Evolutionary conservation across 768 basidiomycete species (phyloP), one percentile per base, ranked within the genome.

Genomic region (Boletus coccyginus): DNA sequence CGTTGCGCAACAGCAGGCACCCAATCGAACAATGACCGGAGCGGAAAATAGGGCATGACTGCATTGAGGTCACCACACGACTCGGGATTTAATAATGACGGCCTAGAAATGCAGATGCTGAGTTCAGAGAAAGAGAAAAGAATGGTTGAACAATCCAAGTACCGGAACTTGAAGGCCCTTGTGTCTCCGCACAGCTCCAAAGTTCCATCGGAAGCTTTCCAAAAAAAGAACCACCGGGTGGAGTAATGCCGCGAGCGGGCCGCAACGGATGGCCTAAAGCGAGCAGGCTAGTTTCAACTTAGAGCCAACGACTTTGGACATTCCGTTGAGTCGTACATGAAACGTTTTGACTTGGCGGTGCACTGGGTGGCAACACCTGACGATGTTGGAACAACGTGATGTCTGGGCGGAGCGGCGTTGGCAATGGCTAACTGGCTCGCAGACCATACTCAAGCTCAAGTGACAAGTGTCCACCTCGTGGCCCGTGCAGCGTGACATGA

Each of bases 201-300:
- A 11, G 49, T 66, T 69, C 65, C 19, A 60, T 66, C 52, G 57
- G 67, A 69, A 68, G 43, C 42, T 21, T 61, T 68, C 64, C 42
- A 53, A 40, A 29, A 33, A n/a, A 8, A 6, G 46, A 42, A 52
- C 52, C 50, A 27, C 27, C 5, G 27, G 47, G 54, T 52, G 66
- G 58, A 50, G 42, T 45, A 62, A 53, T 62, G 48, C 55, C 52
- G 43, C 44, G 35, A 50, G 57, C 32, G 17, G 36, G 16, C 46
- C n/a, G 35, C 39, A 40, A 14, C 29, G 24, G 41, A 40, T 38
- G 39, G 40, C n/a, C 27, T 27, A 27, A 3, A 5, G 47, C 39
- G 58, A 62, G 41, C 52, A 42, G 61, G 48, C 59, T 45, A 36
- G 62, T 52, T 58, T 46, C 40, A 13, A 50, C 19, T n/a, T 36